A percentile compares a stretch with the other conserved stretches of the same genome.
phyloP scores from a whole-genome alignment of 495 filamentous ascomycete species.

The Penicillium steckii region DNA sequence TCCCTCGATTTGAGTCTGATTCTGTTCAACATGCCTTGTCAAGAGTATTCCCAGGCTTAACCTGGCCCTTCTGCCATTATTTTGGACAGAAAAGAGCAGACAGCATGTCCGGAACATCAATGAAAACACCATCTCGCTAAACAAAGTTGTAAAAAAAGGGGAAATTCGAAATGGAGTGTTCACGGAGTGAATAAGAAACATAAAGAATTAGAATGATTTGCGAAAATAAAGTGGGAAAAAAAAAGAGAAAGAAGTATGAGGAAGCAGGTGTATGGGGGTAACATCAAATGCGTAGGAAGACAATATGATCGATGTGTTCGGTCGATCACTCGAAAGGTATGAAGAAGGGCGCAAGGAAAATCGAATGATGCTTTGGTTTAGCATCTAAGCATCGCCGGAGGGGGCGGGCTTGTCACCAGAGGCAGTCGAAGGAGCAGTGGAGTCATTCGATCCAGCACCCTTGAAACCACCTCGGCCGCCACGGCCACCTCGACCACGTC shows the following conservation, averaged over 20 bases:
- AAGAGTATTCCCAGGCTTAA: not conserved
- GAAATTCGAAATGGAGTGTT: slow-evolving; percentile 23
- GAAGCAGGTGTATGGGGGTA: slow-evolving; percentile 12
- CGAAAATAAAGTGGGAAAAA: slow-evolving; percentile 16
- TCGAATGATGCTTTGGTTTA: slow-evolving; percentile 12
- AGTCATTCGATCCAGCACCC: slow-evolving; percentile 41
- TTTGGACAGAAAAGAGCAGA: not conserved
- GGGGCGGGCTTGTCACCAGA: slow-evolving; percentile 49
- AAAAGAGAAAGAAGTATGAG: slow-evolving; percentile 26
- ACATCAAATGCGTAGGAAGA: slow-evolving; percentile 12
- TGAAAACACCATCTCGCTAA: slow-evolving; percentile 12
- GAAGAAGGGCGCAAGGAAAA: slow-evolving; percentile 3
- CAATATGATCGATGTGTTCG: not conserved
- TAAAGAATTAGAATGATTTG: slow-evolving; percentile 27
- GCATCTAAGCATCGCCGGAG: slow-evolving; percentile 47
- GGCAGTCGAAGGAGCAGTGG: slow-evolving; percentile 48
- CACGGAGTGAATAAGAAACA: slow-evolving; percentile 19
- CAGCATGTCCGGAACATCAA: not conserved
- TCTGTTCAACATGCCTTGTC: not conserved
- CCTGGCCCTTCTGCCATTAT: not conserved
- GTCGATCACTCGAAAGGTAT: slow-evolving; percentile 10
- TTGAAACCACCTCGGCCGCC: slow-evolving; percentile 55
- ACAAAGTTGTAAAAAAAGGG: slow-evolving; percentile 14
- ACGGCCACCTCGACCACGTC: slow-evolving; percentile 48
- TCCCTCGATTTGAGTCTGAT: too few relatives aligned